Evolutionary conservation across 78 protist species (phyloP), one percentile per base, ranked within the genome.

Genomic region (Mastigamoeba balamuthi): DNA sequence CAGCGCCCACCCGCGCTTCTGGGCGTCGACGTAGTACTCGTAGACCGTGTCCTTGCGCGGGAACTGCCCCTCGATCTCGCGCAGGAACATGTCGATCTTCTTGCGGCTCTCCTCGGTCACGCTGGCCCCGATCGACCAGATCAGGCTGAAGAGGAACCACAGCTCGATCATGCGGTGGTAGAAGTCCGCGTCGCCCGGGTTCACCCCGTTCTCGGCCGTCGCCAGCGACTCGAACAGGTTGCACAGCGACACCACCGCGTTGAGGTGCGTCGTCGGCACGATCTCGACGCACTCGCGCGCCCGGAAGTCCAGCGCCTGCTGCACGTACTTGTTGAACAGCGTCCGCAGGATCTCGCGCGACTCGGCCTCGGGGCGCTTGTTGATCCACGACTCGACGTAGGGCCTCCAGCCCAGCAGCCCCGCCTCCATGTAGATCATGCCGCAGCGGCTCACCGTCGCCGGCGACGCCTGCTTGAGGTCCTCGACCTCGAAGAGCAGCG

Each of bases 401-500:
- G 94, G 91, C 53, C 28, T 17, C 89, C 87, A 94, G 8, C 81
- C 89, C 39, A 86, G 77, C 17, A 40, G 23, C 6, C 37, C 4
- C 2, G 95, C 86, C 53, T 92, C 89, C 81, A 90, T 39, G 73
- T 81, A 92, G 27, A 92, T 76, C 93, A 92, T 92, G 25, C 94
- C 96, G 70, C 90, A 86, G 27, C 96, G 79, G 4, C 85, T 72
- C n/a, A 91, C 95, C 2, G 95, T 91, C 10, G 94, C 94, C 52
- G 92, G 97, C 7, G 95, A 91, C 30, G 97, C 97, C 2, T 77
- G 91, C 7, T 88, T n/a, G 7, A 93, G 83, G 70, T 93, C 97
- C 48, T 80, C 89, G 28, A 88, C 93, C 77, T 93, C 97, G 36
- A 93, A 93, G 52, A 91, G 10, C 87, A 94, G 80, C 5, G 68